Evolutionary conservation across 192 early-diverging fungal genomes (phyloP).

Genomic region (Gorgonomyces haynaldii): DNA sequence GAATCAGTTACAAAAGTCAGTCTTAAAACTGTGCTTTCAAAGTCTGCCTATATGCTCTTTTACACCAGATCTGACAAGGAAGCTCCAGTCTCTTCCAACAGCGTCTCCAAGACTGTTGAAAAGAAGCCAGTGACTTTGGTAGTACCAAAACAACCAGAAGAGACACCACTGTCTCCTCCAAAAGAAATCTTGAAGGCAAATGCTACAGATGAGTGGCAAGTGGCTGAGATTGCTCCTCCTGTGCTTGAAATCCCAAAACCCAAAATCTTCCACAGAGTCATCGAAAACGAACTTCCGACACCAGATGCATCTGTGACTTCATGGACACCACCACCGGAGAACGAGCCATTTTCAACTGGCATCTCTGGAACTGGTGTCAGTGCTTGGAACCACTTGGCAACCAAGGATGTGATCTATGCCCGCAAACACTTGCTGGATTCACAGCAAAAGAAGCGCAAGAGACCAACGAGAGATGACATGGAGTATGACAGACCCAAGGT

Average conservation of each 20-base stretch:
- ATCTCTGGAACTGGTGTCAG: neutral
- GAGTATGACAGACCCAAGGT: slow-evolving; percentile 2
- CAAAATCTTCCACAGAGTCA: too few species aligned
- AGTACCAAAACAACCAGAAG: too few species aligned
- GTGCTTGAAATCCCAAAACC: too few species aligned
- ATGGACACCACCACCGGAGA: too few species aligned
- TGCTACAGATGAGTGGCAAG: too few species aligned
- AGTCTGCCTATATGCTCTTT: slow-evolving; percentile 81
- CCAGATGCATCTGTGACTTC: too few species aligned
- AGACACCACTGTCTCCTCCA: too few species aligned
- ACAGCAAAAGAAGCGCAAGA: slow-evolving; percentile 4
- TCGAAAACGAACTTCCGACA: too few species aligned
- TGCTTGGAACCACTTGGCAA: slow-evolving; percentile 7
- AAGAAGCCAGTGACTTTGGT: too few species aligned
- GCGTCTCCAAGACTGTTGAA: too few species aligned
- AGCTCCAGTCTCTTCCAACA: neutral
- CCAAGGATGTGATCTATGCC: neutral
- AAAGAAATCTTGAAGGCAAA: too few species aligned
- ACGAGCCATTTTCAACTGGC: neutral
- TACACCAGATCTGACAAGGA: slow-evolving; percentile 27
- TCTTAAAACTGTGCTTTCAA: slow-evolving; percentile 51
- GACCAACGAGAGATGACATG: slow-evolving; percentile 5
- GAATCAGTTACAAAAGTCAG: slow-evolving; percentile 55
- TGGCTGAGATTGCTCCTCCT: too few species aligned
- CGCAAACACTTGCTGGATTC: neutral